Evolutionary conservation across 2,329 filamentous ascomycete species (phyloP).

Genomic region (Penicillium nordicum): DNA sequence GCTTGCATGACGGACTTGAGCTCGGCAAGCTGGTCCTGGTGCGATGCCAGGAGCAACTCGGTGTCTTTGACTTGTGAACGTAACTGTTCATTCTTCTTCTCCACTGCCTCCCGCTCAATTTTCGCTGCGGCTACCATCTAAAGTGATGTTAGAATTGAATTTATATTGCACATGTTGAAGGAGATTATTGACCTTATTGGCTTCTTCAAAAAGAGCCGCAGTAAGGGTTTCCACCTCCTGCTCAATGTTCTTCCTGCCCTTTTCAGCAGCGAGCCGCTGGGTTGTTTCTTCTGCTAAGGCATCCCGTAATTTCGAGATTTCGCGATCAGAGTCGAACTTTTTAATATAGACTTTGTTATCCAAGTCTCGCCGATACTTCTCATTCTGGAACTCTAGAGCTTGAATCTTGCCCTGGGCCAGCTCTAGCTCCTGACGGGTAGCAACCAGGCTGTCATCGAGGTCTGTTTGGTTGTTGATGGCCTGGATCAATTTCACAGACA

Average conservation of each 20-base stretch:
- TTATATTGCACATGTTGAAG: neutral
- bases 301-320: constrained; percentile 59
- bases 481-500: constrained; percentile 94
- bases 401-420: constrained; percentile 63
- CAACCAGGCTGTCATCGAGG: constrained; percentile 82
- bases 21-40: constrained; percentile 89
- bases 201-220: constrained; percentile 92
- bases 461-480: constrained; percentile 95
- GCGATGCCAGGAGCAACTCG: constrained; percentile 77
- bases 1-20: constrained; percentile 90
- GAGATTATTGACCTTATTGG: constrained; percentile 66
- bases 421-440: constrained; percentile 79
- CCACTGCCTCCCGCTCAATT: constrained; percentile 73
- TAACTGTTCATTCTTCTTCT: constrained; percentile 84
- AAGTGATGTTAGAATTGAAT: constrained; percentile 13
- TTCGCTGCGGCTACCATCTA: constrained; percentile 90
- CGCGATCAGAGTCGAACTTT: constrained; percentile 69
- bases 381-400: constrained; percentile 65
- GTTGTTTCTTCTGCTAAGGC: constrained; percentile 64
- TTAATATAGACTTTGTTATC: constrained; percentile 71
- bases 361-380: constrained; percentile 67
- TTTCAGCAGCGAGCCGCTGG: constrained; percentile 63
- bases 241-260: constrained; percentile 85
- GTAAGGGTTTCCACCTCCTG: constrained; percentile 88
- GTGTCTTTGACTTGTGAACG: constrained; percentile 81